Percentiles rank a stretch among this genome's conserved stretches.
phyloP scores from a whole-genome alignment of 371 early-diverging fungal species.

The Rhizopus stolonifer region DNA sequence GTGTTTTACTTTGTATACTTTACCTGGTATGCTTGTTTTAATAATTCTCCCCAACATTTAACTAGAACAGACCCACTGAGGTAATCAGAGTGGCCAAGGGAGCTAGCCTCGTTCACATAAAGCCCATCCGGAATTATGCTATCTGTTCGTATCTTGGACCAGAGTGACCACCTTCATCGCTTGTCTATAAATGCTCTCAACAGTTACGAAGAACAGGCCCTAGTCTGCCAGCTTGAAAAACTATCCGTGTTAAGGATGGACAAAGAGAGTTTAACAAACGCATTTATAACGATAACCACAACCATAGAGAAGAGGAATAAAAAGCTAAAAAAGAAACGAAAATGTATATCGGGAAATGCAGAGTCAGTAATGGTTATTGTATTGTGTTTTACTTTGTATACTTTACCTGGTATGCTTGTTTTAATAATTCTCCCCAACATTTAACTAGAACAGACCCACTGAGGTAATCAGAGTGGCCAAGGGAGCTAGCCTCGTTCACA shows the following conservation, averaged over 20 bases:
- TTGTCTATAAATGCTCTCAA: not conserved
- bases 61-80: constrained; percentile 11
- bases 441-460: constrained; percentile 12
- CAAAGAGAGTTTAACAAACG: constrained; percentile 5
- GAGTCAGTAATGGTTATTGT: no score
- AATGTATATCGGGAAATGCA: not conserved
- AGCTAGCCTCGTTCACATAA: constrained; percentile 10
- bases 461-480: constrained; percentile 3
- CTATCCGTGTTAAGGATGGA: constrained; percentile 6
- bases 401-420: no score
- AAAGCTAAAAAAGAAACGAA: constrained; percentile 9
- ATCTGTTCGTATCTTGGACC: not conserved
- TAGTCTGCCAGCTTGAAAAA: constrained; percentile 8
- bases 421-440: constrained; percentile 3
- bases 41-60: constrained; percentile 3
- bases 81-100: constrained; percentile 4
- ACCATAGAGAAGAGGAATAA: not conserved
- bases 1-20: no score
- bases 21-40: not conserved
- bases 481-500: constrained; percentile 10
- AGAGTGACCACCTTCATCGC: no score
- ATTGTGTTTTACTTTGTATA: not conserved
- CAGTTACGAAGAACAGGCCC: constrained; percentile 7
- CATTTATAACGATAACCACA: not conserved
- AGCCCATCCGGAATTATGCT: constrained; percentile 5